phyloP scores from a whole-genome alignment of 306 rosid species.

The Pyrus communis region DNA sequence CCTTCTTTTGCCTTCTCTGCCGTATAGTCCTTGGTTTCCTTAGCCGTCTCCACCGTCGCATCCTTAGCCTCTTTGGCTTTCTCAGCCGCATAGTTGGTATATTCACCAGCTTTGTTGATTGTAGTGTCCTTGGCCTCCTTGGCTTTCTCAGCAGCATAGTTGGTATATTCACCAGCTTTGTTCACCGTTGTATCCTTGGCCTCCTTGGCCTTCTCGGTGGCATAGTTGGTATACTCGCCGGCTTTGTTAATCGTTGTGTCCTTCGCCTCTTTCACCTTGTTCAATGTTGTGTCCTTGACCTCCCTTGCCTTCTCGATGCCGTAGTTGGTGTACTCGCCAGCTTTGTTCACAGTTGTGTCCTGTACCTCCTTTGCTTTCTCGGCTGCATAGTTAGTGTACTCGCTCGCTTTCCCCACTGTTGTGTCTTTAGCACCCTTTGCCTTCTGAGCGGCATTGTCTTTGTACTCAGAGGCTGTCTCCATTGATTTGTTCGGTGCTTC shows the following conservation, averaged over 20 bases:
- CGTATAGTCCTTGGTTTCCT: conserved; percentile 23
- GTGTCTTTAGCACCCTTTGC: background rate
- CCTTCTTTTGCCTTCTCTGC: conserved; percentile 52
- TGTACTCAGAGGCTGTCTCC: conserved; percentile 3
- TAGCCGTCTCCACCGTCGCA: background rate
- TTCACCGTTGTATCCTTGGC: conserved; percentile 6
- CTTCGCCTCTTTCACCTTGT: conserved; percentile 22
- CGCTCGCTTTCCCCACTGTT: background rate
- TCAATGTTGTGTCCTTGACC: conserved; percentile 10
- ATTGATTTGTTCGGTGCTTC: background rate
- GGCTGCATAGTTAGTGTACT: background rate
- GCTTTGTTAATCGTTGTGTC: background rate
- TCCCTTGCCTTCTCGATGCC: conserved; percentile 43
- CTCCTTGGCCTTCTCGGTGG: conserved; percentile 33
- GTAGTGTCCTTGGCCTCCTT: conserved; percentile 19
- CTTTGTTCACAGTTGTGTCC: conserved; percentile 15
- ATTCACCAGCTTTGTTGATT: conserved; percentile 1
- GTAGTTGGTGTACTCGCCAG: conserved; percentile 6
- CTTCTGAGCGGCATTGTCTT: background rate
- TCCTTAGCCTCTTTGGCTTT: conserved; percentile 32
- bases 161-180: conserved; percentile 10
- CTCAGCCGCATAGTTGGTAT: conserved; percentile 32
- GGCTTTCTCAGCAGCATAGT: conserved; percentile 38
- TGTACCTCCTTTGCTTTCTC: conserved; percentile 32
- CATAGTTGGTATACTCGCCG: background rate